Percentiles rank a stretch among this genome's conserved stretches.
Conservation (phyloP, 169 alveolate genomes). For the Miamiensis avidus region DNA sequence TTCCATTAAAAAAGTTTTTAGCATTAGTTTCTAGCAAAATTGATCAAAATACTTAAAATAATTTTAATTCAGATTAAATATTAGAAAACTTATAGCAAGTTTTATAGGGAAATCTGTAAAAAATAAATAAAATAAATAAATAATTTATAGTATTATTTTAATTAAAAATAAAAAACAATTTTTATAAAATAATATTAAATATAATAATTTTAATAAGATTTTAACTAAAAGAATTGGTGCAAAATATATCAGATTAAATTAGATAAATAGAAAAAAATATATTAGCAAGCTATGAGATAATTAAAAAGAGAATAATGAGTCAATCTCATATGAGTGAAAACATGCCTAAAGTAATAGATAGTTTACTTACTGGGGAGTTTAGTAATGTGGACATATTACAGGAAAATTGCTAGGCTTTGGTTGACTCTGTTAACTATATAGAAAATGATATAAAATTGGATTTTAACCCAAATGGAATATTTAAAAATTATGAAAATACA, state of each 20-base stretch:
- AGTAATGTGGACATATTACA: no score
- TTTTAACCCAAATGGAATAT: background rate
- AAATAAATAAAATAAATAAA: no score
- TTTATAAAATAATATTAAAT: no score
- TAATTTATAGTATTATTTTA: no score
- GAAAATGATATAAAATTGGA: background rate
- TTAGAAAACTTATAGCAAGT: background rate
- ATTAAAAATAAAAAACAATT: no score
- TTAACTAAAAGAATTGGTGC: background rate
- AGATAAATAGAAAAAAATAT: background rate
- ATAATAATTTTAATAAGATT: no score
- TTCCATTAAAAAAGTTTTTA: background rate
- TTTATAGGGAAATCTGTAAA: background rate
- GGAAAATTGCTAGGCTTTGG: background rate
- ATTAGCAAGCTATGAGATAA: background rate
- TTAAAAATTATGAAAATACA: no score
- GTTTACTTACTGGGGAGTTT: background rate
- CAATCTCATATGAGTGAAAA: background rate
- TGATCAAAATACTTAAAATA: background rate
- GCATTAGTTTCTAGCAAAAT: background rate
- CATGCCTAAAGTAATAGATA: background rate
- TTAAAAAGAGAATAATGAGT: no score
- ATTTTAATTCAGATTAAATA: background rate
- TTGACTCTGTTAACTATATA: background rate
- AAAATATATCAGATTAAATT: background rate